A percentile compares a stretch with the other conserved stretches of the same genome.
phyloP scores from a whole-genome alignment of 1,284 basidiomycete species.

The Termitomyces sp. region DNA sequence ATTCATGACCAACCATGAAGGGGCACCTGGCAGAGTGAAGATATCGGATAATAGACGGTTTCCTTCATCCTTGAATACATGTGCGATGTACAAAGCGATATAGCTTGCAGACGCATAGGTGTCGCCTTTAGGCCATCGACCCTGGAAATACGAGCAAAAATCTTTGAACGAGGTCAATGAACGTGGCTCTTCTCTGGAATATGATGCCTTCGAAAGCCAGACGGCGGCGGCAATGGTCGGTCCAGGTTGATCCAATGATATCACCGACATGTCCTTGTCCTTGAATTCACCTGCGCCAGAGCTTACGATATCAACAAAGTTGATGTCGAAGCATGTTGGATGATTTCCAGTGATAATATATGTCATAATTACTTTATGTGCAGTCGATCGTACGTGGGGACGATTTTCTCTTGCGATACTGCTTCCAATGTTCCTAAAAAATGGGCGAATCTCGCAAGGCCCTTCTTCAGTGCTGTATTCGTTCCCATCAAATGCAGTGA shows the following conservation, averaged over 20 bases:
- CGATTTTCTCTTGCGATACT: background rate
- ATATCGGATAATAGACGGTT: background rate
- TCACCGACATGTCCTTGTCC: background rate
- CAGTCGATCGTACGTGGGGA: background rate
- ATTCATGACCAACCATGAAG: background rate
- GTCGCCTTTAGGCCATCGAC: conserved; percentile 2
- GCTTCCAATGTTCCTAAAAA: background rate
- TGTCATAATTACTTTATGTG: conserved; percentile 1
- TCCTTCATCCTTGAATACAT: background rate
- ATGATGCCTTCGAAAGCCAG: background rate
- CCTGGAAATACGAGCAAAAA: background rate
- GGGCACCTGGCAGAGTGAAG: background rate
- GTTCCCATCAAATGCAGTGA: background rate
- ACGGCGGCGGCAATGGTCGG: conserved; percentile 1
- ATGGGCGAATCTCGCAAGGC: background rate
- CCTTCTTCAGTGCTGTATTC: background rate
- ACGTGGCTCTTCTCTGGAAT: background rate
- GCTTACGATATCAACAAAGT: background rate
- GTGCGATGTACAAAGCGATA: conserved; percentile 5
- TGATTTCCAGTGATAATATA: conserved; percentile 2
- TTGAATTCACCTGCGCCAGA: background rate
- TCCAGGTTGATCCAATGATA: conserved; percentile 1
- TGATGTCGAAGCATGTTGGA: background rate
- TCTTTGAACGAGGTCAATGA: background rate
- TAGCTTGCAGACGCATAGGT: conserved; percentile 4